Evolutionary conservation across 2,329 filamentous ascomycete species (phyloP), one percentile per base, ranked within the genome.

Genomic region (Fusarium sp.): DNA sequence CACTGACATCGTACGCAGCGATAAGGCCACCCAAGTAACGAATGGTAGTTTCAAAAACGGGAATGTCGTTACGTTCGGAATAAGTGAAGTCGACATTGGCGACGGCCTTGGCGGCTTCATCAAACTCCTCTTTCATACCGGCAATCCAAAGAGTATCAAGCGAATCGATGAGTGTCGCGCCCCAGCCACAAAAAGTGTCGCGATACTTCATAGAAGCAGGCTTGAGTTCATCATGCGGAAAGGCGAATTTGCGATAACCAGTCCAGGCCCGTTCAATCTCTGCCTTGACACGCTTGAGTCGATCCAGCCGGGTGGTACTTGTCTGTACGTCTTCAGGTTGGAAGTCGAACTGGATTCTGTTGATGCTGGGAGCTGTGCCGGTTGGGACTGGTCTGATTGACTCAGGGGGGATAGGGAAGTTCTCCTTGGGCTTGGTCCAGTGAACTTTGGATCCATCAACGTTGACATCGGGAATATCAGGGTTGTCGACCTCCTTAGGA

Each of bases 21-120:
- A 98, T 80, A 48, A 98, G 85, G 3, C 96, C 96, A 38, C 96
- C 96, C 9, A 98, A 87, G 78, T 98, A 98, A 58, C 96, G 90
- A 79, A 98, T 98, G 17, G 92, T 94, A 2, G 95, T 97, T 83
- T 98, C 95, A 77, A 98, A 98, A 13, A 97, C 87, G n/a, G 94
- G 95, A 51, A 98, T 96, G 54, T 93, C 89, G 42, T 83, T 80
- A 55, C 91, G 86, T 20, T 82, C 80, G 6, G 90, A 92, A 17
- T 89, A 92, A 6, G 93, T 96, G 77, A 98, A 98, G 82, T 98
- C 94, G 66, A 98, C 96, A 11, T 89, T 82, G 64, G 87, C 87
- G 28, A 95, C 90, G 8, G 88, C 90, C 58, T 89, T 87, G 50
- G 93, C 90, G 5, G 94, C 94, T 69, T 94, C 91, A 66, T 94